These are phyloP conservation scores for Yamadazyma laniorum DNA, from an alignment of 805 yeast species.

Conservation along the genomic window DNA sequence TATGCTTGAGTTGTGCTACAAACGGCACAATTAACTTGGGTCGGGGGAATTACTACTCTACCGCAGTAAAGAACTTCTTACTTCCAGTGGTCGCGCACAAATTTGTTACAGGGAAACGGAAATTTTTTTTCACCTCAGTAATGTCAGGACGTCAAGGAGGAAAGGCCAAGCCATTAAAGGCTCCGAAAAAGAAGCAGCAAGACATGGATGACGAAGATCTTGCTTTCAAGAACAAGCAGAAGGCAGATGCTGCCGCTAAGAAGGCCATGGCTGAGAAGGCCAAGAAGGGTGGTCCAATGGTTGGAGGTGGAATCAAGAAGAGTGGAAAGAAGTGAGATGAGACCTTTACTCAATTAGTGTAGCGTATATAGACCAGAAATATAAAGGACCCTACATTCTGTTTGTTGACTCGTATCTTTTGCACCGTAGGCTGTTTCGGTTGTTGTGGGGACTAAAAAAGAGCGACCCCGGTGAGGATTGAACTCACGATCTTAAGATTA, in stretches of 20 bases:
- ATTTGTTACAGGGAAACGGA: neutral
- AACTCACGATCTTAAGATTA: constrained; percentile 30
- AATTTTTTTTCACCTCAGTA: neutral
- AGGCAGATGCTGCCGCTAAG: constrained; percentile 90
- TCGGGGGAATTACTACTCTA: neutral
- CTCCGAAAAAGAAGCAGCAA: constrained; percentile 76
- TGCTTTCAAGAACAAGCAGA: constrained; percentile 91
- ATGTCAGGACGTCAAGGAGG: constrained; percentile 99
- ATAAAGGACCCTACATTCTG: neutral
- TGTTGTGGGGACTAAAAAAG: no score
- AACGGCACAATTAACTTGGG: no score
- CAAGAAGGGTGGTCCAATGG: constrained; percentile 84
- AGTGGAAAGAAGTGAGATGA: constrained; percentile 42
- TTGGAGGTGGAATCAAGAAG: constrained; percentile 95
- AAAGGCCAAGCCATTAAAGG: constrained; percentile 86
- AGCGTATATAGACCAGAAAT: neutral
- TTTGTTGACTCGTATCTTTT: neutral
- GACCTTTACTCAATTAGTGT: neutral
- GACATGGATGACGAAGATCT: constrained; percentile 82
- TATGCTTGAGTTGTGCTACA: no score
- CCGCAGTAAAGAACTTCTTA: neutral
- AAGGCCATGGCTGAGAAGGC: constrained; percentile 88
- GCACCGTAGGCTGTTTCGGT: no score
- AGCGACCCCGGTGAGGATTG: constrained; percentile 27
- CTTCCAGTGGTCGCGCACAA: neutral